These are phyloP conservation scores for Termitomyces sp. DNA, from an alignment of 768 basidiomycete genomes.

Conservation along the genomic window DNA sequence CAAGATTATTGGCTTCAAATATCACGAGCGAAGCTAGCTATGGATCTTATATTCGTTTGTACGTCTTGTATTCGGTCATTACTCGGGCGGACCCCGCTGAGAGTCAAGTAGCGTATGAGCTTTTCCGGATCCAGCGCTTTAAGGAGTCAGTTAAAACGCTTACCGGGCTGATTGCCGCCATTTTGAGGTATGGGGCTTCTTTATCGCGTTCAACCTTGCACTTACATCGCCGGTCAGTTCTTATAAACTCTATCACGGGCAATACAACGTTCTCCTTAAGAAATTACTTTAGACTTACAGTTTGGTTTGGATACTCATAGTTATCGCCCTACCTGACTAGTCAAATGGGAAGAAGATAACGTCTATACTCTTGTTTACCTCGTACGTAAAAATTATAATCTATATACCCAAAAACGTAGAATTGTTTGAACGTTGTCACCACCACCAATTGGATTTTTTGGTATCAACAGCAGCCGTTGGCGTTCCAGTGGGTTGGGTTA, in stretches of 20 bases:
- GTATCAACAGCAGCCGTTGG: background rate
- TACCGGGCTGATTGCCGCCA: conserved; percentile 62
- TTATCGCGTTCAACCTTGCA: background rate
- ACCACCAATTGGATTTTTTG: conserved; percentile 16
- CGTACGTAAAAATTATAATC: conserved; percentile 1
- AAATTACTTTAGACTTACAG: conserved; percentile 20
- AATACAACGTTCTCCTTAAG: conserved; percentile 58
- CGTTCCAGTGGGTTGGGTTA: conserved; percentile 2
- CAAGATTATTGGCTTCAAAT: conserved; percentile 76
- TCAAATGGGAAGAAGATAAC: background rate
- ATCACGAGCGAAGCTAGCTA: conserved; percentile 62
- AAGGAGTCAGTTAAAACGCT: conserved; percentile 57
- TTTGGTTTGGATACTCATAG: background rate
- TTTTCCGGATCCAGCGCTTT: conserved; percentile 65
- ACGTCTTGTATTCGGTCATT: conserved; percentile 19
- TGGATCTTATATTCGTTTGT: conserved; percentile 91
- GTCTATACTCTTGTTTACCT: conserved; percentile 1
- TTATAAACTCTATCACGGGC: conserved; percentile 70
- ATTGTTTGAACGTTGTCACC: background rate
- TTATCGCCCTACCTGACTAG: background rate
- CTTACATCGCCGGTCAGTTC: conserved; percentile 36
- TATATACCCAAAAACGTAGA: conserved; percentile 1
- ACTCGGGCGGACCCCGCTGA: conserved; percentile 6
- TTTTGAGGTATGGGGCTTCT: conserved; percentile 54
- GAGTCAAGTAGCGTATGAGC: conserved; percentile 56